phyloP scores from a whole-genome alignment of 2,329 filamentous ascomycete species.

The Gremmenia infestans region DNA sequence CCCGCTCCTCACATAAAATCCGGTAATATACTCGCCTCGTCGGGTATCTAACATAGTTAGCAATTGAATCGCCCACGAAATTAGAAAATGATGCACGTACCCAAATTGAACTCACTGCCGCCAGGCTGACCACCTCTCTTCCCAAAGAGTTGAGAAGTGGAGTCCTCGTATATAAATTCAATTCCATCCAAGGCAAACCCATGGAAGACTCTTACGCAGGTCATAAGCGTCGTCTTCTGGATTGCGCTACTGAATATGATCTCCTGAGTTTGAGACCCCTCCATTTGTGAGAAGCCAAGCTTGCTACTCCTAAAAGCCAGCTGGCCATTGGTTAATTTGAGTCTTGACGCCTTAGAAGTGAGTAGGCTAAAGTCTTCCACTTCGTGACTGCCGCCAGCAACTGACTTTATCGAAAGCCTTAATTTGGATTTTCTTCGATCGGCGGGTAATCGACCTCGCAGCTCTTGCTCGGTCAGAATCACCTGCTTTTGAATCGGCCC shows the following conservation, averaged over 20 bases:
- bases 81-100: conserved; percentile 42
- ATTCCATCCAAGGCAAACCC: conserved; percentile 75
- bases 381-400: conserved; percentile 66
- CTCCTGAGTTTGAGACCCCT: conserved; percentile 65
- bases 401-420: conserved; percentile 69
- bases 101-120: conserved; percentile 71
- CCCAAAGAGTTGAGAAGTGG: conserved; percentile 79
- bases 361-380: conserved; percentile 73
- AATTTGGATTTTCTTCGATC: conserved; percentile 67
- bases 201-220: conserved; percentile 70
- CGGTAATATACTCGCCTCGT: conserved; percentile 79
- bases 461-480: conserved; percentile 66
- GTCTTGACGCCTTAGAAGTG: conserved; percentile 61
- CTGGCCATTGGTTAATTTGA: conserved; percentile 73
- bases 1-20: conserved; percentile 77
- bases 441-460: conserved; percentile 67
- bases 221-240: conserved; percentile 67
- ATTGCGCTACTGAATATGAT: conserved; percentile 67
- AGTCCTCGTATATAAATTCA: conserved; percentile 90
- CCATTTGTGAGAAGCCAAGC: conserved; percentile 67
- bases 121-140: conserved; percentile 66
- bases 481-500: conserved; percentile 65
- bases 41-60: conserved; percentile 58
- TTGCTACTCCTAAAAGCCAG: conserved; percentile 71
- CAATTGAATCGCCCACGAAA: conserved; percentile 1